Evolutionary conservation across 192 early-diverging fungal genomes (phyloP).

Genomic region (Coemansia sp.): DNA sequence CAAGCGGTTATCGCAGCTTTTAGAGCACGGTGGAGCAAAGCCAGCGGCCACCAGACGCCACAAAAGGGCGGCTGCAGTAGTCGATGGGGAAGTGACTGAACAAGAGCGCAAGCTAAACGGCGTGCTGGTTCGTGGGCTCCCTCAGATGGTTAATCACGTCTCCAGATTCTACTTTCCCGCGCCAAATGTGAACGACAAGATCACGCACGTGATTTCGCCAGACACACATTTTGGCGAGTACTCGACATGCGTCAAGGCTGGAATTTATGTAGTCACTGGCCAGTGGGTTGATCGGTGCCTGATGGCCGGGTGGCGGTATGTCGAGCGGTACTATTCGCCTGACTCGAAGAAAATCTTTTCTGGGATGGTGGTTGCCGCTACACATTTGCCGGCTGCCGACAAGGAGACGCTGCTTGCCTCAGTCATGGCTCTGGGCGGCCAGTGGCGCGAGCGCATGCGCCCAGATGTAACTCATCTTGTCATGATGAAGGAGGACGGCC

Average conservation of each 20-base stretch:
- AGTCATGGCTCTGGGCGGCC: constrained; percentile 54
- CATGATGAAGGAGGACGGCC: constrained; percentile 33
- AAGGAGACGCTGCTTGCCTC: constrained; percentile 44
- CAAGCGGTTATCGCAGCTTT: constrained; percentile 27
- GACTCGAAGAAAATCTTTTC: constrained; percentile 42
- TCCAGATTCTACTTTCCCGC: constrained; percentile 35
- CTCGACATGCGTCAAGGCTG: constrained; percentile 25
- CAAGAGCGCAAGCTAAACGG: constrained; percentile 35
- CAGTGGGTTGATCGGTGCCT: constrained; percentile 48
- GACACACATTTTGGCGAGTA: constrained; percentile 56
- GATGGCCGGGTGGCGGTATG: constrained; percentile 31
- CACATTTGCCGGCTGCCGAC: constrained; percentile 46
- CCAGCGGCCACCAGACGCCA: constrained; percentile 31
- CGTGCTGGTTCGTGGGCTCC: constrained; percentile 33
- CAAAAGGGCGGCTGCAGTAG: constrained; percentile 5
- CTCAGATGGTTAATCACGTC: constrained; percentile 46
- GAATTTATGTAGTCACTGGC: constrained; percentile 42
- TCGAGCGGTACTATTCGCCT: constrained; percentile 46
- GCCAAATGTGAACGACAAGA: background rate
- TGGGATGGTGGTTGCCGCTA: constrained; percentile 44
- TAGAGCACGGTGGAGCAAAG: constrained; percentile 34
- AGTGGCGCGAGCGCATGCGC: constrained; percentile 50
- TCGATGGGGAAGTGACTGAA: background rate
- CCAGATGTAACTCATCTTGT: constrained; percentile 50
- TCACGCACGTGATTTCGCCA: constrained; percentile 39